A percentile compares a stretch with the other conserved stretches of the same genome.
phyloP scores from a whole-genome alignment of 2,329 filamentous ascomycete genomes.

The Fusarium fujikuroi region DNA sequence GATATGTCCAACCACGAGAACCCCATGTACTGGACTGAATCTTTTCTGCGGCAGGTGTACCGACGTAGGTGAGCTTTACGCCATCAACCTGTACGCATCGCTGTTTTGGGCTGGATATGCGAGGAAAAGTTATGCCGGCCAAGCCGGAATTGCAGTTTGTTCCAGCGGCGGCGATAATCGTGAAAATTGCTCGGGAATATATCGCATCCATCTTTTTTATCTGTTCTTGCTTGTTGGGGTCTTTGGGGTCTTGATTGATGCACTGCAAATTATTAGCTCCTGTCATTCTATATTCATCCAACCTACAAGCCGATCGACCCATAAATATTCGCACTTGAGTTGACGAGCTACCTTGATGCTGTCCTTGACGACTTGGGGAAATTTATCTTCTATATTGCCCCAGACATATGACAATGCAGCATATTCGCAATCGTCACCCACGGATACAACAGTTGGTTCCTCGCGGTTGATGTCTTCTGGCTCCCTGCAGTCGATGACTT shows the following conservation, averaged over 20 bases:
- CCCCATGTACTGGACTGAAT: no score
- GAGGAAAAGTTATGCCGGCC: no score
- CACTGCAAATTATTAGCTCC: not conserved
- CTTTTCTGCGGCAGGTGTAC: no score
- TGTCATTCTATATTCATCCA: not conserved
- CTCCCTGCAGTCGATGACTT: not conserved
- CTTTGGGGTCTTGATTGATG: not conserved
- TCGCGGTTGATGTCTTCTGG: not conserved
- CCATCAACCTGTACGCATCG: no score
- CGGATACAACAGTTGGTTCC: rapidly evolving
- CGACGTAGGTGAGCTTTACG: no score
- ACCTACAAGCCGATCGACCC: not conserved
- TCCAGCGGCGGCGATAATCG: no score
- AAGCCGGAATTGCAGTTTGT: no score
- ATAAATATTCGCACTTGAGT: not conserved
- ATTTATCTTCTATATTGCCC: not conserved
- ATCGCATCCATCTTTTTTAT: no score
- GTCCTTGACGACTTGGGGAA: not conserved
- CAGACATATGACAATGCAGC: not conserved
- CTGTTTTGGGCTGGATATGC: no score
- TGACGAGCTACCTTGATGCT: not conserved
- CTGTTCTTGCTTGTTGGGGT: no score
- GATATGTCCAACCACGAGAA: no score
- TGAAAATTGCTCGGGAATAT: no score
- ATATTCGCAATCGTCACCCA: not conserved